phyloP scores from a whole-genome alignment of 2,329 filamentous ascomycete species.

The Penicillium vulpinum region DNA sequence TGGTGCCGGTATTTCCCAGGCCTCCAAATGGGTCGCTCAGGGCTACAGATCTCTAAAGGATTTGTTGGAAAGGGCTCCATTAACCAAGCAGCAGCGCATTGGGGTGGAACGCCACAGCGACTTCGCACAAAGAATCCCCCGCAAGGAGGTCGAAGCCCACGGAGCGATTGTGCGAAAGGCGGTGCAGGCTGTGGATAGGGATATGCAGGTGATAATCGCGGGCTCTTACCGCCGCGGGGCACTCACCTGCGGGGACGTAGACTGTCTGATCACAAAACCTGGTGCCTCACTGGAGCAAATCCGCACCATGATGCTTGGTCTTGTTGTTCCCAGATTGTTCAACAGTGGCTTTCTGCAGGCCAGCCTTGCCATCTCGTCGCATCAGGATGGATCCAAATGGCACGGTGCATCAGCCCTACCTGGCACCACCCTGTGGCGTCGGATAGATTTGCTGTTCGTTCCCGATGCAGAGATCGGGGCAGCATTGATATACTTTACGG shows the following conservation, averaged over 20 bases:
- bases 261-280: conserved; percentile 75
- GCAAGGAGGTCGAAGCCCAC: conserved; percentile 71
- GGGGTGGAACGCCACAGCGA: conserved; percentile 80
- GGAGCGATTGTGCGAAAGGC: conserved; percentile 63
- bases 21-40: conserved; percentile 72
- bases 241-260: conserved; percentile 74
- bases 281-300: conserved; percentile 61
- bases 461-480: conserved; percentile 77
- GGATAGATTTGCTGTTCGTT: conserved; percentile 82
- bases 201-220: conserved; percentile 70
- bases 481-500: conserved; percentile 91
- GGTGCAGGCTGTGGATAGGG: conserved; percentile 60
- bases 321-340: conserved; percentile 64
- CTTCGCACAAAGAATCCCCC: conserved; percentile 74
- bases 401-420: conserved; percentile 80
- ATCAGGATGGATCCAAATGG: conserved; percentile 72
- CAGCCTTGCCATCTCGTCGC: conserved; percentile 61
- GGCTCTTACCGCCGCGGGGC: conserved; percentile 85
- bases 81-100: conserved; percentile 70
- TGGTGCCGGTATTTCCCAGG: conserved; percentile 69
- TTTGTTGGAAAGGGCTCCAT: conserved; percentile 58
- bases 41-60: conserved; percentile 76
- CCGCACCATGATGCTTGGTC: conserved; percentile 60
- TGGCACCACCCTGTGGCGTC: conserved; percentile 63
- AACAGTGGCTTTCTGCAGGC: conserved; percentile 66